Base-by-base conservation (phyloP, 371 early-diverging fungal species). In the Rhizomucor miehei region DNA sequence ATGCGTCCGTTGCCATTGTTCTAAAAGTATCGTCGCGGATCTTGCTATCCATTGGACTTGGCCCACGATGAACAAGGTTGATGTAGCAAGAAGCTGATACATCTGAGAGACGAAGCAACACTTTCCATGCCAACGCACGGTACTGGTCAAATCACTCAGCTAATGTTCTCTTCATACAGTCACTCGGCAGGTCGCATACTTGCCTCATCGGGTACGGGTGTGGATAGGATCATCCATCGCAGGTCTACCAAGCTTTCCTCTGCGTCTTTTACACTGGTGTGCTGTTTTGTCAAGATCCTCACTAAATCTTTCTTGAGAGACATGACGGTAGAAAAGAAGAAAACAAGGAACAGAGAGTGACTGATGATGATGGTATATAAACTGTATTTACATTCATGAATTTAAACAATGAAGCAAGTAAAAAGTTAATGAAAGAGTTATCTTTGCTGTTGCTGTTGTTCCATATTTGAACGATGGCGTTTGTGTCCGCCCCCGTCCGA, bases 1-100 rank as follows among this genome's bases (percentile, higher is more conserved):
- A 76, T 16, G 73, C 66, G 69, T 97, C 95, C 0, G 89, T 92
- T 4, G 90, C 86, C 69, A 94, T 73, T 2, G 96, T 94, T 13
- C 95, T 68, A 59, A 92, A 90, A 0, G 92, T 88, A 62, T 97
- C 98, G 63, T 94, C 90, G 47, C 89, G 80, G 57, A 97, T 92
- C 73, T 95, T 94, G 41, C 81, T 85, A 38, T 87, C 86, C 25
- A 85, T 77, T 0, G 66, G 44, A 17, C 88, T 88, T 11, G 88
- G 82, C 8, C 94, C 92, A 20, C 79, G 75, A 23, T 83, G 73
- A 11, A 94, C 82, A 0, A 90, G 74, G 1, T 71, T 67, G 21
- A 88, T 73, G 60, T 95, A 97, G 43, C 89, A 92, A 23, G 81
- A 71, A 0, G 90, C 83, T 20, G 87, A 86, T 8, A 91, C 77